A percentile compares a stretch with the other conserved stretches of the same genome.
Conservation (phyloP, 352 stramenopile species). For the Phytophthora capsici region DNA sequence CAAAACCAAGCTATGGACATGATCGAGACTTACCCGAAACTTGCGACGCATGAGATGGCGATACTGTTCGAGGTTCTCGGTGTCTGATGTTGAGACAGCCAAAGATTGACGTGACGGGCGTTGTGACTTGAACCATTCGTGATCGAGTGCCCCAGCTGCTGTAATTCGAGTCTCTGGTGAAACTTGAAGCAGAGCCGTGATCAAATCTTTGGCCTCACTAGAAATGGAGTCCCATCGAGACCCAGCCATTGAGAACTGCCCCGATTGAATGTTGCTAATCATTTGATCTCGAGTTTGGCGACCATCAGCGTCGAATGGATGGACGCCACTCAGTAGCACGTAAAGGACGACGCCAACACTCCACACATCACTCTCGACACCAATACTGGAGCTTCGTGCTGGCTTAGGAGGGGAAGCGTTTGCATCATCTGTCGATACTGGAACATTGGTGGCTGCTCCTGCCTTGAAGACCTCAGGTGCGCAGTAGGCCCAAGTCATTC, state of each 20-base stretch:
- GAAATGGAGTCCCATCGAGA: constrained; percentile 59
- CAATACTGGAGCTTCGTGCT: constrained; percentile 37
- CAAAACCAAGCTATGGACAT: not conserved
- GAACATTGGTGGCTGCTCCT: not conserved
- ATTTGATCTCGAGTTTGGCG: constrained; percentile 78
- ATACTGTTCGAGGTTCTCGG: constrained; percentile 60
- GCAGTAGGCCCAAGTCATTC: constrained; percentile 73
- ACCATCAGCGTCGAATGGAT: constrained; percentile 80
- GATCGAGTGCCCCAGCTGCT: constrained; percentile 40
- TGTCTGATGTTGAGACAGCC: constrained; percentile 49
- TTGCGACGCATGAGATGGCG: constrained; percentile 67
- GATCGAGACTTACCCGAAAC: constrained; percentile 49
- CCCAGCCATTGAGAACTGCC: constrained; percentile 50
- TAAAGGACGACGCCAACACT: constrained; percentile 90
- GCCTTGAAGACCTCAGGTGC: constrained; percentile 67
- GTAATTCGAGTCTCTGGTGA: constrained; percentile 40
- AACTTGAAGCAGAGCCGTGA: constrained; percentile 44
- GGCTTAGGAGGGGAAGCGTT: constrained; percentile 13
- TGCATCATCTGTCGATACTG: constrained; percentile 2
- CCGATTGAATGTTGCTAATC: constrained; percentile 60
- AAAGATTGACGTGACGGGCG: constrained; percentile 59
- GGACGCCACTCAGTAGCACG: constrained; percentile 80
- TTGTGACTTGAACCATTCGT: constrained; percentile 58
- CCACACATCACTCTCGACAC: constrained; percentile 84
- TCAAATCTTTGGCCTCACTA: constrained; percentile 53